Evolutionary conservation across 257 asterid genomes (phyloP).

Genomic region (Ajuga chamaepitys): DNA sequence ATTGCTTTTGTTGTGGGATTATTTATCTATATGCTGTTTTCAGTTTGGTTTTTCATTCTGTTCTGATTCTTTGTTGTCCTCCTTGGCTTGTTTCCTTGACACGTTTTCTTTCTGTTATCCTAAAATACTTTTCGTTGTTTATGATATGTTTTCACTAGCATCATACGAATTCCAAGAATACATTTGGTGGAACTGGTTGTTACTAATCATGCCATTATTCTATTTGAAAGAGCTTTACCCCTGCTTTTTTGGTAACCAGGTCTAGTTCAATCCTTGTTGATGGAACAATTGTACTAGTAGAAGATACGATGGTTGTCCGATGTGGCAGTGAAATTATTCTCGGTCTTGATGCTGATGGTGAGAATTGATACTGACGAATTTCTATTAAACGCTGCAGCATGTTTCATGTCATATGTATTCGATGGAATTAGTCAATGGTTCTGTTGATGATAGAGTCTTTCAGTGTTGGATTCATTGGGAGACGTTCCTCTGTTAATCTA

Average conservation of each 20-base stretch:
- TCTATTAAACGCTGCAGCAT: constrained; percentile 1
- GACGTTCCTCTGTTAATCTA: background rate
- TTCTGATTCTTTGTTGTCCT: background rate
- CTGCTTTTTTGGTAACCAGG: constrained; percentile 29
- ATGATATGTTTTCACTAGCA: background rate
- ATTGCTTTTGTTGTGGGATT: background rate
- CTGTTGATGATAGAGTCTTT: no score
- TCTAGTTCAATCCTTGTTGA: constrained; percentile 54
- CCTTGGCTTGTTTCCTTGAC: background rate
- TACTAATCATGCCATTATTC: background rate
- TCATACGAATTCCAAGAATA: background rate
- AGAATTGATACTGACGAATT: constrained; percentile 11
- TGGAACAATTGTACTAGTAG: constrained; percentile 51
- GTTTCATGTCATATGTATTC: background rate
- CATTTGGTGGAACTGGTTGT: constrained; percentile 9
- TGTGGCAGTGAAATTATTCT: constrained; percentile 86
- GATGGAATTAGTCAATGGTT: background rate
- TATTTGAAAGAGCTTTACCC: constrained; percentile 11
- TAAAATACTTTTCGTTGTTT: background rate
- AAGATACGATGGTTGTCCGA: constrained; percentile 43
- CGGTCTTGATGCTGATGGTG: constrained; percentile 56
- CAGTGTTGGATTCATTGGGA: background rate
- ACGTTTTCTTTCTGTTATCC: background rate
- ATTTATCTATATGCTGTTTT: background rate
- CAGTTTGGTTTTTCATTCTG: background rate